Conservation (phyloP, 208 protist species). For the Naegleria lovaniensis region DNA sequence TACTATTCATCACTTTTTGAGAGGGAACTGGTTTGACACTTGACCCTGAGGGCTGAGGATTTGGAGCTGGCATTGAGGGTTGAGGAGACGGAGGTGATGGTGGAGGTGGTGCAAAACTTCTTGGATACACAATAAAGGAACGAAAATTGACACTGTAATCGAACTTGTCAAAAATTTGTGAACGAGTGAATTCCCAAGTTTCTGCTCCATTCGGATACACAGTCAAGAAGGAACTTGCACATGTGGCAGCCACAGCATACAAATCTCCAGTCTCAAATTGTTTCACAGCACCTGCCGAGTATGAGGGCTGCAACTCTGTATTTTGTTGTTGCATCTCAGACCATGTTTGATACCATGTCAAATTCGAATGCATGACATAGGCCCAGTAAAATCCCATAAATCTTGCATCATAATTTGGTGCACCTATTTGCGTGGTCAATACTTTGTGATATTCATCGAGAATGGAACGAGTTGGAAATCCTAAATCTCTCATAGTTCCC, state of each 20-base stretch:
- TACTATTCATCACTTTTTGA: no score
- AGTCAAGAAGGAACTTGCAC: neutral
- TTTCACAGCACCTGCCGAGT: neutral
- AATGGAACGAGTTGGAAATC: neutral
- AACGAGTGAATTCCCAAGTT: neutral
- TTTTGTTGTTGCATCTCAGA: neutral
- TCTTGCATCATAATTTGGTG: neutral
- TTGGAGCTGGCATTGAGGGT: no score
- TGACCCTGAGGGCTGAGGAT: no score
- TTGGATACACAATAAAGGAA: neutral
- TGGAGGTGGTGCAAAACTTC: no score
- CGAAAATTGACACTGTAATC: neutral
- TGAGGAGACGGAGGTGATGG: no score
- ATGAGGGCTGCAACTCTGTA: neutral
- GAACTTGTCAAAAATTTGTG: neutral
- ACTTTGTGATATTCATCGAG: neutral
- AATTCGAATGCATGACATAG: neutral
- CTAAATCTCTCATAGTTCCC: neutral
- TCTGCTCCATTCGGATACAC: neutral
- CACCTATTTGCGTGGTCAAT: neutral
- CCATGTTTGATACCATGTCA: neutral
- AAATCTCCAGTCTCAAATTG: neutral
- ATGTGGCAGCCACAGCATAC: neutral
- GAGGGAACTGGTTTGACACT: no score
- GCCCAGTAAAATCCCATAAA: neutral